Evolutionary conservation across 176 grass and related monocot genomes (phyloP).

Genomic region (Triticum dicoccoides): DNA sequence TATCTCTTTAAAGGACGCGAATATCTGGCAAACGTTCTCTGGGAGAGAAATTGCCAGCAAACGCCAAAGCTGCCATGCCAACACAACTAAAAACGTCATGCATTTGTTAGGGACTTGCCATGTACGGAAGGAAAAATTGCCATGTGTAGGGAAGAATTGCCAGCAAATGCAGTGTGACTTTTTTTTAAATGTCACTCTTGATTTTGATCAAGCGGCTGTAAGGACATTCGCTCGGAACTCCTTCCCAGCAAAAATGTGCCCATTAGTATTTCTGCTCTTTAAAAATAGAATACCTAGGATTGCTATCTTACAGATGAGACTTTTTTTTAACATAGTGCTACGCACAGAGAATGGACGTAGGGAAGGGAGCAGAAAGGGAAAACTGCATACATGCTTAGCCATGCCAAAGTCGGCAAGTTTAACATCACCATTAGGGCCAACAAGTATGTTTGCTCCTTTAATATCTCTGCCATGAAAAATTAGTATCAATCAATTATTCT

Average conservation of each 20-base stretch:
- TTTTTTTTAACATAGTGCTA: background rate
- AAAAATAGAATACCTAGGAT: background rate
- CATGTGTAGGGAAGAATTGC: no score
- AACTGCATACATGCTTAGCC: constrained; percentile 94
- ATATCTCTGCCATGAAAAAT: constrained; percentile 72
- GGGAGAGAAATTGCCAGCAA: no score
- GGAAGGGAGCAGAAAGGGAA: constrained; percentile 7
- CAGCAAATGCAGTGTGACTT: no score
- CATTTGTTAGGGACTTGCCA: no score
- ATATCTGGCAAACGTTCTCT: no score
- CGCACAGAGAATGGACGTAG: background rate
- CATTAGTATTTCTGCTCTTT: background rate
- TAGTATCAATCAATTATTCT: constrained; percentile 8
- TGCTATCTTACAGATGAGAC: background rate
- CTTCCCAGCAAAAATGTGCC: no score
- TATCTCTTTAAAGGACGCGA: background rate
- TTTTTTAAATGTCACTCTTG: no score
- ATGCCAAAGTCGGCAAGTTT: constrained; percentile 99
- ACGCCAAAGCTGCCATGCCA: no score
- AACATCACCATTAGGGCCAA: constrained; percentile 87
- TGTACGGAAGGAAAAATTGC: no score
- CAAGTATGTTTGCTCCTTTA: constrained; percentile 99
- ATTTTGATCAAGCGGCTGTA: no score
- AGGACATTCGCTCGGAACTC: no score
- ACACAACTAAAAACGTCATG: no score